A percentile compares a stretch with the other conserved stretches of the same genome.
Evolutionary conservation across 2,329 filamentous ascomycete genomes (phyloP).

Genomic region (Westerdykella aurantiaca): DNA sequence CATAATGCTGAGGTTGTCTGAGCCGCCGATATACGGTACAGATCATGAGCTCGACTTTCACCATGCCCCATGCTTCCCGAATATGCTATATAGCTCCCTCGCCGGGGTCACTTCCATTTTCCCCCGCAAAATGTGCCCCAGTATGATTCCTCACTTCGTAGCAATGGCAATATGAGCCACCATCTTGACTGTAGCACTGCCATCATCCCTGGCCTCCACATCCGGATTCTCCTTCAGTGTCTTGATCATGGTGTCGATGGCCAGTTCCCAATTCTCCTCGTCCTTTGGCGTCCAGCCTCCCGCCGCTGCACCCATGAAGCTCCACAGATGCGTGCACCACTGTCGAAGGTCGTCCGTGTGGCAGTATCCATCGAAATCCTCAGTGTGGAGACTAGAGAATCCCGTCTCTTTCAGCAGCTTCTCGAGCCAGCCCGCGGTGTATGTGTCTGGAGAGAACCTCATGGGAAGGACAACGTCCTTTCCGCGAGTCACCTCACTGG

Average conservation of each 20-base stretch:
- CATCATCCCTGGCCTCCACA: slow-evolving; percentile 1
- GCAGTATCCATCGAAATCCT: no score
- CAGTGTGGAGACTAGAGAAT: no score
- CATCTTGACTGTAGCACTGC: background rate
- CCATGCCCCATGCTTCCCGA: no score
- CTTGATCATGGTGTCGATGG: background rate
- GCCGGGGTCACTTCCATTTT: no score
- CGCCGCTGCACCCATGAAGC: background rate
- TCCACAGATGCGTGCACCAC: background rate
- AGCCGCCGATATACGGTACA: no score
- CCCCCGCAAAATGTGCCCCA: no score
- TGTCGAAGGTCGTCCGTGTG: background rate
- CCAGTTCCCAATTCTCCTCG: background rate
- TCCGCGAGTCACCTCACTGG: background rate
- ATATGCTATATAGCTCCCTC: no score
- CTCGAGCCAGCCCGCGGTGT: background rate
- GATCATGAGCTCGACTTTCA: no score
- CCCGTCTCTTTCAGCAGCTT: no score
- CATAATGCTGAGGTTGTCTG: no score
- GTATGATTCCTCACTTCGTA: background rate
- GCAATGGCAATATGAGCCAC: background rate
- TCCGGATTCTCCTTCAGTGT: slow-evolving; percentile 1
- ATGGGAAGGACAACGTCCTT: no score
- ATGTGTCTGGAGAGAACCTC: no score
- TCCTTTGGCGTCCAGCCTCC: background rate